Conservation (phyloP, 2,329 filamentous ascomycete genomes). For the Huntiella abstrusa region DNA sequence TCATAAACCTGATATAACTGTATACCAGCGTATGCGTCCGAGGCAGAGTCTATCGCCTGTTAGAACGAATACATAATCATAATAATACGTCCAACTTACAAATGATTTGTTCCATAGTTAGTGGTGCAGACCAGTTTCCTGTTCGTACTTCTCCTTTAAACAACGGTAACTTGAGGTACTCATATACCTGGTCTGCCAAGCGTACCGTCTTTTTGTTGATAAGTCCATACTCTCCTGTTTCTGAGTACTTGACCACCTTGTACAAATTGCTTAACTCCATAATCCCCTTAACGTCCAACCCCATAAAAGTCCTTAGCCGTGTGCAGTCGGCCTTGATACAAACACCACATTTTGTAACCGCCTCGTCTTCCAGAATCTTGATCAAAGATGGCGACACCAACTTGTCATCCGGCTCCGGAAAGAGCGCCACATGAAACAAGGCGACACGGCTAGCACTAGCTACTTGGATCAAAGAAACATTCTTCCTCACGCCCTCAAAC, state of each 20-base stretch:
- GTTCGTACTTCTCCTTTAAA: conserved; percentile 57
- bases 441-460: conserved; percentile 59
- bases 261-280: conserved; percentile 74
- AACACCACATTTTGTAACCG: conserved; percentile 60
- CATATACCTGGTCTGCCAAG: conserved; percentile 49
- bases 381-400: conserved; percentile 54
- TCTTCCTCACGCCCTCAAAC: conserved; percentile 35
- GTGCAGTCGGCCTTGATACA: conserved; percentile 52
- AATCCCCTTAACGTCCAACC: conserved; percentile 43
- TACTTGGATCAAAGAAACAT: conserved; percentile 68
- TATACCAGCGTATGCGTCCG: conserved; percentile 64
- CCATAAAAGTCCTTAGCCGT: conserved; percentile 47
- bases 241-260: conserved; percentile 52
- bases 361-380: conserved; percentile 50
- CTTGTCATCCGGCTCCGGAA: conserved; percentile 26
- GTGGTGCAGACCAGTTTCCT: conserved; percentile 51
- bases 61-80: neutral
- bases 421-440: conserved; percentile 63
- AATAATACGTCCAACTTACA: conserved; percentile 32
- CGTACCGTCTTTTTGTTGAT: conserved; percentile 50
- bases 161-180: conserved; percentile 54
- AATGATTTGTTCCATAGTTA: conserved; percentile 46
- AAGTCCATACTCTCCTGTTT: conserved; percentile 23
- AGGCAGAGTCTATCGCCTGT: conserved; percentile 46
- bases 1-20: conserved; percentile 59